Base-by-base conservation (phyloP, 345 rosid species). In the Gossypium anomalum region DNA sequence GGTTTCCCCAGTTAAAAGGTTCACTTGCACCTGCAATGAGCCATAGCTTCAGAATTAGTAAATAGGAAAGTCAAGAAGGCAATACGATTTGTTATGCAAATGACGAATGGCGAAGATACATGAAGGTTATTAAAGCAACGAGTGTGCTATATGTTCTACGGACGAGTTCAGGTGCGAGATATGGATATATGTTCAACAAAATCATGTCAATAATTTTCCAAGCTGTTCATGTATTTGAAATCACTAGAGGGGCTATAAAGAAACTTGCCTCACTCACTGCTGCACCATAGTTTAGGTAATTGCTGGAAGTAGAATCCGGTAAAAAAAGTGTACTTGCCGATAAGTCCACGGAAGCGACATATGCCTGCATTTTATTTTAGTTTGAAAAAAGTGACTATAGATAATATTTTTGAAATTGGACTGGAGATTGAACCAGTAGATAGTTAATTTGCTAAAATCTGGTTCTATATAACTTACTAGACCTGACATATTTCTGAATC, bases 211-310 rank as follows among this genome's bases (percentile, higher is more conserved):
- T 4, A 34, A 5, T 34, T 34, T 34, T 5, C 7, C 41, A 34
- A 34, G 41, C 41, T 34, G 41, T 5, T 34, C 7, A 34, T 34
- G 7, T 6, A 4, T 34, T 34, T 34, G 22, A 17, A 53, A 5
- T 20, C 8, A 51, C 27, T 17, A 70, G 23, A 9, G 45, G 16
- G 51, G 48, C 71, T 57, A 49, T 61, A 38, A 59, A 78, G 10
- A 71, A 78, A 83, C 93, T 92, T 87, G 80, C 98, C 98, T 94
- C 98, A n/a, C 97, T 91, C 71, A 86, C 91, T 61, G 95, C 98
- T 66, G 90, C 97, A 2, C 98, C 98, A 15, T 94, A 94, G 83
- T 87, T 94, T 75, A 94, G 86, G 84, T 94, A 94, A 8, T 68
- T 52, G 85, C 57, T 79, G 25, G 90, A 75, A 72, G 84, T 43